These are phyloP conservation scores for Alternaria ventricosa DNA, from an alignment of 2,329 filamentous ascomycete genomes.

Conservation along the genomic window DNA sequence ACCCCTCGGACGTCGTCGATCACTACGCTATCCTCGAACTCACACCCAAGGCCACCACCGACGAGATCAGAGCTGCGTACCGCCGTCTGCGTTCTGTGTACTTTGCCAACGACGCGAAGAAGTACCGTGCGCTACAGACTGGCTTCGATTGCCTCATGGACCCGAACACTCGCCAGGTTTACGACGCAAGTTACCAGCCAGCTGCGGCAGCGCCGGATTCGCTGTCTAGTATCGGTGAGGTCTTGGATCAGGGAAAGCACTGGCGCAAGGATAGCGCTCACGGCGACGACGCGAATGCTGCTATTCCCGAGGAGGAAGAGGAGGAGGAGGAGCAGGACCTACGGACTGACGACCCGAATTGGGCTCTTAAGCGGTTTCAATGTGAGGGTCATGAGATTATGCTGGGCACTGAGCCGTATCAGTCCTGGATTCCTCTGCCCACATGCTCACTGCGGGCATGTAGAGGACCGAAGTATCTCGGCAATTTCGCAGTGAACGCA, in stretches of 20 bases:
- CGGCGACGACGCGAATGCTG: conserved; percentile 20
- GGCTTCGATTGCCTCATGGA: conserved; percentile 43
- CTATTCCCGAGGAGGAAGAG: conserved; percentile 24
- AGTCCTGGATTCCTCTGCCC: conserved; percentile 34
- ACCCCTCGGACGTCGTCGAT: conserved; percentile 31
- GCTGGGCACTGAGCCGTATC: conserved; percentile 33
- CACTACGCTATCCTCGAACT: conserved; percentile 42
- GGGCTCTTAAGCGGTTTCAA: conserved; percentile 31
- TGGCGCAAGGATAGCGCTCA: conserved; percentile 32
- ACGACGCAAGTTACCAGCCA: conserved; percentile 33
- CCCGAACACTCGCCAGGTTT: conserved; percentile 31
- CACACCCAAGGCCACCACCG: conserved; percentile 28
- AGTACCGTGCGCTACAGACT: conserved; percentile 39
- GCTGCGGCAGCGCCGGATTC: conserved; percentile 3
- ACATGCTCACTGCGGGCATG: conserved; percentile 13
- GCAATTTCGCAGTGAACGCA: conserved; percentile 22
- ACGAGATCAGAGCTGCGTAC: conserved; percentile 39
- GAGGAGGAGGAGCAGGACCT: conserved; percentile 26
- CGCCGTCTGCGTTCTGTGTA: conserved; percentile 36
- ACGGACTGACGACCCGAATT: conserved; percentile 33
- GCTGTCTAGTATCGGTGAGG: conserved; percentile 17
- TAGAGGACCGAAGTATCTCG: conserved; percentile 32
- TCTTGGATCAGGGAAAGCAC: conserved; percentile 26
- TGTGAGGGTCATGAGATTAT: conserved; percentile 21
- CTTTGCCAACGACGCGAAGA: conserved; percentile 35